Conservation (phyloP, 2,329 filamentous ascomycete species). For the Lachnellula willkommii region DNA sequence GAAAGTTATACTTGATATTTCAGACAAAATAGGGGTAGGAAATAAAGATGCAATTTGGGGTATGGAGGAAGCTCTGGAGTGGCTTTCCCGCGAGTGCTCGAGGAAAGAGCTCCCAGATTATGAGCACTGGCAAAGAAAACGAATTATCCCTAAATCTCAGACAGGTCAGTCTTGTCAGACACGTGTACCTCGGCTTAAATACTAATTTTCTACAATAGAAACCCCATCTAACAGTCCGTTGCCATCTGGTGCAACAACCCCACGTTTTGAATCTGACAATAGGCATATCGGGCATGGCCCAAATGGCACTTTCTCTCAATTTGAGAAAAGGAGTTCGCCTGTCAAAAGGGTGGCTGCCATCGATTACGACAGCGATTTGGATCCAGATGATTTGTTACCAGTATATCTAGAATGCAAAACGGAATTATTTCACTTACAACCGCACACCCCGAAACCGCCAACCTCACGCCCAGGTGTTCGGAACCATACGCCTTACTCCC, state of each 20-base stretch:
- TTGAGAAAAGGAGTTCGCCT: constrained; percentile 15
- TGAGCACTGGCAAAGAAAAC: constrained; percentile 41
- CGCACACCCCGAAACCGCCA: constrained; percentile 42
- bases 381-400: constrained; percentile 69
- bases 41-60: constrained; percentile 72
- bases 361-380: constrained; percentile 63
- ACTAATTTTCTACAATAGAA: constrained; percentile 21
- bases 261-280: constrained; percentile 27
- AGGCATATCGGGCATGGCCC: constrained; percentile 22
- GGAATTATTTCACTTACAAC: constrained; percentile 58
- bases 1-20: constrained; percentile 61
- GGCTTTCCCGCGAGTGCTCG: constrained; percentile 74
- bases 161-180: constrained; percentile 21
- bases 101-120: constrained; percentile 68
- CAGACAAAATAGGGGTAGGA: constrained; percentile 51
- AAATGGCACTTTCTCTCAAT: constrained; percentile 7
- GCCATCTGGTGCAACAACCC: constrained; percentile 30
- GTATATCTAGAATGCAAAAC: constrained; percentile 72
- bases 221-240: constrained; percentile 29
- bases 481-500: constrained; percentile 10
- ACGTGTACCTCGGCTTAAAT: constrained; percentile 1
- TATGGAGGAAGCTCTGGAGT: constrained; percentile 80
- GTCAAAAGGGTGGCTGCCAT: constrained; percentile 29
- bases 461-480: constrained; percentile 10
- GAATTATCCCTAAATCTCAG: constrained; percentile 24